phyloP scores from a whole-genome alignment of 1,284 basidiomycete genomes.

The Pseudozyma hubeiensis region DNA sequence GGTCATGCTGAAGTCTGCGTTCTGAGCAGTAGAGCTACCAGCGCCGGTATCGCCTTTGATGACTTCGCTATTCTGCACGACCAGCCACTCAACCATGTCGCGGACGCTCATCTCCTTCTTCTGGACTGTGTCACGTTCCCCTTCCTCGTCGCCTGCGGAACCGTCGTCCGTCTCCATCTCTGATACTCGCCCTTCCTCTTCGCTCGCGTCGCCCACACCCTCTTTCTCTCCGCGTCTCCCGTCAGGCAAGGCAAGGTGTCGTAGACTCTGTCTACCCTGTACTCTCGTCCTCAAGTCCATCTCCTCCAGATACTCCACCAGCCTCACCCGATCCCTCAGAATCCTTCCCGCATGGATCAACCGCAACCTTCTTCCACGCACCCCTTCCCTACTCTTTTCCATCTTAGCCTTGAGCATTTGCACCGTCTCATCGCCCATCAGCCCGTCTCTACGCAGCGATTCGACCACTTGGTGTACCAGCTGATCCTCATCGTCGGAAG shows the following conservation, averaged over 20 bases:
- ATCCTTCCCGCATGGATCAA: conserved; percentile 55
- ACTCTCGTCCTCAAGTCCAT: conserved; percentile 23
- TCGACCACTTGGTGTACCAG: conserved; percentile 2
- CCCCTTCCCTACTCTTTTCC: conserved; percentile 1
- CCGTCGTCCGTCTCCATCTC: neutral
- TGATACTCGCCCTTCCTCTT: neutral
- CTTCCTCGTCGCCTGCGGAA: neutral
- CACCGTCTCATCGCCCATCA: conserved; percentile 32
- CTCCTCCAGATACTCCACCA: conserved; percentile 52
- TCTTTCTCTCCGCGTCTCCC: neutral
- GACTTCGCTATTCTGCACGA: neutral
- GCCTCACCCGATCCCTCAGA: conserved; percentile 42
- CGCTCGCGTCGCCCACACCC: neutral
- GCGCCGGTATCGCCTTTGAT: neutral
- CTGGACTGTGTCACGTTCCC: conserved; percentile 13
- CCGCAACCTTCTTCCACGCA: conserved; percentile 23
- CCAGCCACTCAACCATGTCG: conserved; percentile 23
- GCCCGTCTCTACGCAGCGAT: conserved; percentile 3
- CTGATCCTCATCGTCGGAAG: neutral
- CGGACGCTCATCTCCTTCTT: conserved; percentile 20
- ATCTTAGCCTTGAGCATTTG: conserved; percentile 12
- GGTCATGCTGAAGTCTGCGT: neutral
- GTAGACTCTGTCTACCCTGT: conserved; percentile 23
- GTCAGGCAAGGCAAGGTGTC: conserved; percentile 18
- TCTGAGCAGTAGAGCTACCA: neutral